These are phyloP conservation scores for Nemania serpens DNA, from an alignment of 2,329 filamentous ascomycete genomes.

Conservation along the genomic window DNA sequence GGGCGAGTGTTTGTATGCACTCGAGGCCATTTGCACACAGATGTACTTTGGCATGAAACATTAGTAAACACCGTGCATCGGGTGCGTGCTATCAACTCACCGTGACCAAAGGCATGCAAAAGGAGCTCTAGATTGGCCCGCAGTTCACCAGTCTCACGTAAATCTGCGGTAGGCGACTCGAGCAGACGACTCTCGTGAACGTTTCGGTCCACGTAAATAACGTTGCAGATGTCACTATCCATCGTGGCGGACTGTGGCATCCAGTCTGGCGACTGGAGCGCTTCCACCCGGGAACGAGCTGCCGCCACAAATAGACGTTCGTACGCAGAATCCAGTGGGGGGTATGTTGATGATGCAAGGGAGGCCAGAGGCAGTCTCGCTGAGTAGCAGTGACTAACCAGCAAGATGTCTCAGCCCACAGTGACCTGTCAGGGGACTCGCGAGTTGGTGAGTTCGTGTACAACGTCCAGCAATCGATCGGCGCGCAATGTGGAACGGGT, in stretches of 20 bases:
- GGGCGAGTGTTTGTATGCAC: conserved; percentile 58
- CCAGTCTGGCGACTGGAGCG: conserved; percentile 66
- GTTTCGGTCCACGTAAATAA: conserved; percentile 64
- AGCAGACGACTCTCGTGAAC: conserved; percentile 54
- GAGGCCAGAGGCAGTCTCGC: conserved; percentile 24
- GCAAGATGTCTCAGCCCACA: conserved; percentile 32
- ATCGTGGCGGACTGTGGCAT: conserved; percentile 60
- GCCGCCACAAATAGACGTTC: conserved; percentile 31
- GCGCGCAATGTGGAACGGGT: conserved; percentile 32
- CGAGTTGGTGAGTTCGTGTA: conserved; percentile 25
- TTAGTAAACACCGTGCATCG: conserved; percentile 14
- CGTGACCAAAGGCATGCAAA: conserved; percentile 59
- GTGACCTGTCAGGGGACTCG: conserved; percentile 21
- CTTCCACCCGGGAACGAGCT: conserved; percentile 49
- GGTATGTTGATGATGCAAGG: not conserved
- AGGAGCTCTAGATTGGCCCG: conserved; percentile 54
- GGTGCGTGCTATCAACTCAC: conserved; percentile 45
- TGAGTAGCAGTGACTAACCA: conserved; percentile 23
- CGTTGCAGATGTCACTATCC: conserved; percentile 61
- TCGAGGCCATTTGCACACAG: conserved; percentile 58
- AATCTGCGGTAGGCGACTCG: conserved; percentile 36
- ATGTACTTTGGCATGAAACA: conserved; percentile 49
- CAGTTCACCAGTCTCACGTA: conserved; percentile 43
- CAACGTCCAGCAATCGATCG: conserved; percentile 32
- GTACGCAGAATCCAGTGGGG: not conserved